Percentiles rank a stretch among this genome's conserved stretches.
Conservation (phyloP, 2,329 filamentous ascomycete species). For the Colletotrichum sp. region DNA sequence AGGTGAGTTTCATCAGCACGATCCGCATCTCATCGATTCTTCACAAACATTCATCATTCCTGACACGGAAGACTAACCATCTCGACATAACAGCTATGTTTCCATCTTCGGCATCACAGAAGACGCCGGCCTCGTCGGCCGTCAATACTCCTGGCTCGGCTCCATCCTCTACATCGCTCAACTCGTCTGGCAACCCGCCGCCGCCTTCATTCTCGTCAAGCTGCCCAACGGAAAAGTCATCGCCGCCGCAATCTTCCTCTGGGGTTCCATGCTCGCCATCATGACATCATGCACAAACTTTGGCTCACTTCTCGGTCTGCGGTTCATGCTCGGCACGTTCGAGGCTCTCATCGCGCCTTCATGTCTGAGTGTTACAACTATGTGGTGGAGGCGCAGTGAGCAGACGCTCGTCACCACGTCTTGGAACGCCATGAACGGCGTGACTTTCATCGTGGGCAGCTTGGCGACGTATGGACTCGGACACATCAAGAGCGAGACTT, state of each 20-base stretch:
- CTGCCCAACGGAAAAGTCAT: slow-evolving; percentile 30
- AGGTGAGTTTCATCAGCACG: slow-evolving; percentile 38
- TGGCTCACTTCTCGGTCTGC: slow-evolving; percentile 45
- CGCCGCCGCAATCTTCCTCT: slow-evolving; percentile 25
- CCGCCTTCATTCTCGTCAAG: slow-evolving; percentile 27
- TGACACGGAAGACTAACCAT: not conserved
- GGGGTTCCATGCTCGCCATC: slow-evolving; percentile 33
- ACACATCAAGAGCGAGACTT: slow-evolving; percentile 27
- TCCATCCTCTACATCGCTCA: slow-evolving; percentile 42
- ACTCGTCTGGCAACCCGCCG: slow-evolving; percentile 26
- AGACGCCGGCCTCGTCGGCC: slow-evolving; percentile 51
- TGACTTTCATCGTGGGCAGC: slow-evolving; percentile 50
- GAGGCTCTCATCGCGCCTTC: slow-evolving; percentile 56
- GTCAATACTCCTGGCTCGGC: slow-evolving; percentile 70
- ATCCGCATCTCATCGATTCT: not conserved
- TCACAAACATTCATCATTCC: slow-evolving; percentile 26
- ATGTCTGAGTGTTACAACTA: slow-evolving; percentile 58
- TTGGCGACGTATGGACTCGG: slow-evolving; percentile 34
- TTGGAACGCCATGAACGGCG: slow-evolving; percentile 62
- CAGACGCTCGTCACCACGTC: slow-evolving; percentile 51
- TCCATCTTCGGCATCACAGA: slow-evolving; percentile 67
- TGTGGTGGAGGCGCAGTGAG: slow-evolving; percentile 59
- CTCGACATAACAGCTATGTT: slow-evolving; percentile 45
- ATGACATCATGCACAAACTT: slow-evolving; percentile 57
- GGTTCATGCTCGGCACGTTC: slow-evolving; percentile 50